Evolutionary conservation across 805 yeast genomes (phyloP).

Genomic region (Jamesozyma gamospora): DNA sequence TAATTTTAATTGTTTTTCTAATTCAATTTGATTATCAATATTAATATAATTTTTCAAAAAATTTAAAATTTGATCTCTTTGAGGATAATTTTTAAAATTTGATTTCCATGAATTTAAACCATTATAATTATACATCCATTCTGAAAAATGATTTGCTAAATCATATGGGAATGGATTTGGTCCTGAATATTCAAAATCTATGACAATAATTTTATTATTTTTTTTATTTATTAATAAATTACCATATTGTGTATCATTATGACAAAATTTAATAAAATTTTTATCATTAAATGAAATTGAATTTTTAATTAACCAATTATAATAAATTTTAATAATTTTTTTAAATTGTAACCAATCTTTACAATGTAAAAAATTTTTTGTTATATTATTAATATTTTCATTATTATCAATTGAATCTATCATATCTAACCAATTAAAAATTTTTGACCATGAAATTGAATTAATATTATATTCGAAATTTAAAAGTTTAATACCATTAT

Average conservation of each 20-base stretch:
- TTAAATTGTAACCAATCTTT: conserved; percentile 41
- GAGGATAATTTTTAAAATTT: conserved; percentile 51
- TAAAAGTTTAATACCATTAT: conserved; percentile 61
- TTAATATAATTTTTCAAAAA: conserved; percentile 72
- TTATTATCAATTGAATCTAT: conserved; percentile 33
- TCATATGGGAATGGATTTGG: conserved; percentile 84
- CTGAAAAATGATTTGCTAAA: conserved; percentile 85
- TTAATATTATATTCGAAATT: conserved; percentile 46
- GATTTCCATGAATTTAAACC: conserved; percentile 37
- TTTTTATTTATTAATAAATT: conserved; percentile 62
- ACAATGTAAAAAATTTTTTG: conserved; percentile 31
- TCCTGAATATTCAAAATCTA: conserved; percentile 94
- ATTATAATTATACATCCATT: conserved; percentile 95
- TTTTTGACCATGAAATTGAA: conserved; percentile 59
- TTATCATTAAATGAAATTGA: conserved; percentile 3
- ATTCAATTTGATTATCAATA: conserved; percentile 2
- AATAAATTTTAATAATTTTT: conserved; percentile 40
- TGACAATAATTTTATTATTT: conserved; percentile 75
- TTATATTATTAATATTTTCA: conserved; percentile 13
- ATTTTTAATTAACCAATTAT: conserved; percentile 48
- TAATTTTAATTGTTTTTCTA: conserved; percentile 38
- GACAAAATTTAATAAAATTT: conserved; percentile 63
- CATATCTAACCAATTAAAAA: conserved; percentile 58
- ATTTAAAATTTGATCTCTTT: conserved; percentile 54
- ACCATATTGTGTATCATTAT: conserved; percentile 96